phyloP scores from a whole-genome alignment of 441 rosid genomes.

The Erodium texanum region DNA sequence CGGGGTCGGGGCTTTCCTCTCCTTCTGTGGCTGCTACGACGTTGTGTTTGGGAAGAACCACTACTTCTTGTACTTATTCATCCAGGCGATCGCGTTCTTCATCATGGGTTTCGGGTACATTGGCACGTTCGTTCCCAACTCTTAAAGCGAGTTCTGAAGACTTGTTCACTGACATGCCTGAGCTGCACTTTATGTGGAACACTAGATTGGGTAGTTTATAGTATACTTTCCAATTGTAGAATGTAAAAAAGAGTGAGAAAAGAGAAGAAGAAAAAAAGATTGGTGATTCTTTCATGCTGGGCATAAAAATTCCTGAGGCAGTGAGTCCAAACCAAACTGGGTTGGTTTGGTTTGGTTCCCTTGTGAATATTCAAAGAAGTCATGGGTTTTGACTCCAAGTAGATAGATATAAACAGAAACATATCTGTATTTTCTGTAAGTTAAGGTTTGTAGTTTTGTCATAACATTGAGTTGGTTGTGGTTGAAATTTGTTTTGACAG shows the following conservation, averaged over 20 bases:
- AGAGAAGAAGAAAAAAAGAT: background rate
- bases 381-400: constrained; percentile 20
- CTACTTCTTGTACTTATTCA: constrained; percentile 55
- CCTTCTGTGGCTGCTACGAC: constrained; percentile 72
- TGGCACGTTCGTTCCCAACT: constrained; percentile 59
- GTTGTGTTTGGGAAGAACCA: constrained; percentile 50
- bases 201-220: background rate
- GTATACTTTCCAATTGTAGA: background rate
- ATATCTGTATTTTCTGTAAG: constrained; percentile 19
- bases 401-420: constrained; percentile 6
- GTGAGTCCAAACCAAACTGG: no score
- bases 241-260: constrained; percentile 15
- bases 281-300: background rate
- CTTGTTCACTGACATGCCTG: background rate
- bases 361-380: constrained; percentile 29
- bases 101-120: constrained; percentile 66
- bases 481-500: constrained; percentile 15
- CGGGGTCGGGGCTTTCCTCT: constrained; percentile 54
- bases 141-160: constrained; percentile 20
- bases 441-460: background rate
- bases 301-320: background rate
- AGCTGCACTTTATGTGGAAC: background rate
- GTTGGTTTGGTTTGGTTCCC: constrained; percentile 10
- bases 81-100: constrained; percentile 69
- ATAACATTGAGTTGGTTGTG: background rate